phyloP scores from a whole-genome alignment of 2,329 filamentous ascomycete genomes.

The Pestalotiopsis sp. region DNA sequence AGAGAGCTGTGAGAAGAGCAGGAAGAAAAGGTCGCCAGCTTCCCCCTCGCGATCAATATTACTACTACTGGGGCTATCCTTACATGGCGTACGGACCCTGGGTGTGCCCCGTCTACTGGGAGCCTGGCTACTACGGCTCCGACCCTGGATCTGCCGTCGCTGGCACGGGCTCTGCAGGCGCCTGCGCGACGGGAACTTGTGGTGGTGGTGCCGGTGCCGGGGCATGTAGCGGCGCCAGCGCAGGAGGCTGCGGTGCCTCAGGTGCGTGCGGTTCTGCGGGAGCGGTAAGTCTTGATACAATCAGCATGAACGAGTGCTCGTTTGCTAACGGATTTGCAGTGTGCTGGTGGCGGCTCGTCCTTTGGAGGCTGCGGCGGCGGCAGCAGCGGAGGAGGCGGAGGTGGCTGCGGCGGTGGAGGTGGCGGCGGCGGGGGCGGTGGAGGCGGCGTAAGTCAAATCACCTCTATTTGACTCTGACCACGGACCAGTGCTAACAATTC shows the following conservation, averaged over 20 bases:
- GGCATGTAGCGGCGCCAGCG: constrained; percentile 39
- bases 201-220: constrained; percentile 33
- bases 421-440: constrained; percentile 18
- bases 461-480: not conserved
- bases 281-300: constrained; percentile 17
- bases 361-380: constrained; percentile 31
- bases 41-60: constrained; percentile 51
- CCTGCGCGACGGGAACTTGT: constrained; percentile 52
- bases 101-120: constrained; percentile 44
- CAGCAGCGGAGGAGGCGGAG: constrained; percentile 16
- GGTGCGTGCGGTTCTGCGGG: constrained; percentile 26
- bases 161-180: constrained; percentile 39
- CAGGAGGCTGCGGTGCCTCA: constrained; percentile 35
- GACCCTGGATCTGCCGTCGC: constrained; percentile 39
- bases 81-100: constrained; percentile 54
- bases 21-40: constrained; percentile 50
- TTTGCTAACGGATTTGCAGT: not conserved
- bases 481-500: not conserved
- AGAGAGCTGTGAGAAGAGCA: constrained; percentile 52
- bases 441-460: constrained; percentile 17
- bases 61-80: constrained; percentile 55
- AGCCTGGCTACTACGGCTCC: constrained; percentile 48
- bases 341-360: constrained; percentile 35
- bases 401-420: constrained; percentile 30
- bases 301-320: not conserved